Conservation (phyloP, 2,329 filamentous ascomycete genomes). For the Aspergillus puulaauensis region DNA sequence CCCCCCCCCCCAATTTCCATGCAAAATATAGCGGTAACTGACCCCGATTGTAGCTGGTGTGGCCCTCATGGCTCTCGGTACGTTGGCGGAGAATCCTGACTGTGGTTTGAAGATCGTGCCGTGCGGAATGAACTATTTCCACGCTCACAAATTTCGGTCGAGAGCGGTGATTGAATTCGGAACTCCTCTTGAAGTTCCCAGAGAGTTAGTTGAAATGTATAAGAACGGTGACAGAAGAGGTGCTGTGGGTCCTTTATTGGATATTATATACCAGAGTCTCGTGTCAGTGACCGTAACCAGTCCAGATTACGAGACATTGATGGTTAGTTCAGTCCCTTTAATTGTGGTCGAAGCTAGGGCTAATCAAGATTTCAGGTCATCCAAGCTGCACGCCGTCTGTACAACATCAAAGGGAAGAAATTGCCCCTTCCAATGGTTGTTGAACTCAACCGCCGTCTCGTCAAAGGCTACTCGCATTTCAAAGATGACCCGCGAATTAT, state of each 20-base stretch:
- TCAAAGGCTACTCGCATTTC: conserved; percentile 88
- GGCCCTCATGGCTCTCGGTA: conserved; percentile 94
- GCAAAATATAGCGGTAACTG: conserved; percentile 4
- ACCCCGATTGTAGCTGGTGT: conserved; percentile 66
- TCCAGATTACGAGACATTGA: conserved; percentile 92
- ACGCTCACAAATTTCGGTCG: conserved; percentile 96
- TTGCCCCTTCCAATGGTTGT: conserved; percentile 88
- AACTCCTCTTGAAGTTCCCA: conserved; percentile 78
- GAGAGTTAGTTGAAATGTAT: conserved; percentile 81
- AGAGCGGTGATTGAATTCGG: conserved; percentile 95
- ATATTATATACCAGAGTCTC: conserved; percentile 81
- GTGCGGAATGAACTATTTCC: conserved; percentile 99
- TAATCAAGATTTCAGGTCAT: conserved; percentile 61
- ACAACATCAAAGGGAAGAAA: conserved; percentile 93
- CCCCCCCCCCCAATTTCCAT: neutral
- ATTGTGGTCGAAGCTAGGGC: conserved; percentile 3
- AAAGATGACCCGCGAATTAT: conserved; percentile 86
- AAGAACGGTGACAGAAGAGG: conserved; percentile 79
- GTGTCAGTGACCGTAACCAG: conserved; percentile 87
- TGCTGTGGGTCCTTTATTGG: conserved; percentile 79
- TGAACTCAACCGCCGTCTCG: conserved; percentile 86
- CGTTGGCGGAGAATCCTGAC: conserved; percentile 78
- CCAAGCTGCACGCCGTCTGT: conserved; percentile 87
- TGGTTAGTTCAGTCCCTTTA: conserved; percentile 52
- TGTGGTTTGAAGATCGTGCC: conserved; percentile 93